Conservation (phyloP, 1,284 basidiomycete species). For the Irpex rosettiformis region DNA sequence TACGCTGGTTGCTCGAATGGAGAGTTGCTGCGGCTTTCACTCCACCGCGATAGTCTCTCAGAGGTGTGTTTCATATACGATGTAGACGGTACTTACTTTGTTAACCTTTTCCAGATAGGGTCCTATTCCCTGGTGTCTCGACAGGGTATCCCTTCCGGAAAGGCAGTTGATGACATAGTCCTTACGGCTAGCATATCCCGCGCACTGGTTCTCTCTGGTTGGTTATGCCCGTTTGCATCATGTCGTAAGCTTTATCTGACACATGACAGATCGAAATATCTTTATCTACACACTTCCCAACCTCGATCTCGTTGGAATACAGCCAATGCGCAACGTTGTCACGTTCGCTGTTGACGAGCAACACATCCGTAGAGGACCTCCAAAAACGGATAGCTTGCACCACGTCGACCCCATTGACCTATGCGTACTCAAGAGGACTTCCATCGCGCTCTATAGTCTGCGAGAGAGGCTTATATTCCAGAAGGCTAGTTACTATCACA, state of each 20-base stretch:
- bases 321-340: conserved; percentile 76
- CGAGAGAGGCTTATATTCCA: conserved; percentile 57
- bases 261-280: conserved; percentile 63
- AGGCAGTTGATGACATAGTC: conserved; percentile 74
- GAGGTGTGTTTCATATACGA: conserved; percentile 37
- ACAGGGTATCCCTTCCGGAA: conserved; percentile 57
- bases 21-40: conserved; percentile 61
- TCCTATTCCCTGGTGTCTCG: conserved; percentile 67
- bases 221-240: conserved; percentile 12
- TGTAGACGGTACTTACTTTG: background rate
- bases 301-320: conserved; percentile 72
- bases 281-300: conserved; percentile 79
- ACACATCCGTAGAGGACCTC: conserved; percentile 55
- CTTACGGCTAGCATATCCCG: conserved; percentile 73
- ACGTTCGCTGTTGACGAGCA: conserved; percentile 80
- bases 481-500: conserved; percentile 41
- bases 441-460: conserved; percentile 66
- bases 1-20: conserved; percentile 75
- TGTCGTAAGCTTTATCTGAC: background rate
- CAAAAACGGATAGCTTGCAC: conserved; percentile 34
- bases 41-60: conserved; percentile 52
- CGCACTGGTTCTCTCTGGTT: conserved; percentile 71
- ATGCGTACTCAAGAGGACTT: conserved; percentile 71
- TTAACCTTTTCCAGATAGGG: conserved; percentile 26
- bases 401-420: conserved; percentile 65